These are phyloP conservation scores for Raffaelea ambrosiae DNA, from an alignment of 2,329 filamentous ascomycete genomes.

Conservation along the genomic window DNA sequence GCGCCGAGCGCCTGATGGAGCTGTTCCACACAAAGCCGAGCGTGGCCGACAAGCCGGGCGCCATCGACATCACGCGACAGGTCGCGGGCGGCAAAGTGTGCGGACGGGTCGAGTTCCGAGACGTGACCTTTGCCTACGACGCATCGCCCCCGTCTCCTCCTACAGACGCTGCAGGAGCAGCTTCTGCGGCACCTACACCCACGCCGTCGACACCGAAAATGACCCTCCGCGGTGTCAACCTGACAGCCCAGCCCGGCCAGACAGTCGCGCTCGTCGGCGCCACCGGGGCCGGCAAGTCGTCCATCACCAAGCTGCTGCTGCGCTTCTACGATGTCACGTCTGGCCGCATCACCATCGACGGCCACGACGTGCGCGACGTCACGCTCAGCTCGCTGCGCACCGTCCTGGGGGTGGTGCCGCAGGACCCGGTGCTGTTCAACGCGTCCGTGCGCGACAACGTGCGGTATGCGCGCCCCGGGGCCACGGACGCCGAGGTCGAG, in stretches of 20 bases:
- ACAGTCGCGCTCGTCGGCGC: background rate
- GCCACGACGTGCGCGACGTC: background rate
- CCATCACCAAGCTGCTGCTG: background rate
- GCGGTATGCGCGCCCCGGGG: slow-evolving; percentile 34
- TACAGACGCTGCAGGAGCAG: too few species aligned
- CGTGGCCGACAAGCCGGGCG: background rate
- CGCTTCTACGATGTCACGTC: background rate
- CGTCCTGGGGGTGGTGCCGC: slow-evolving; percentile 31
- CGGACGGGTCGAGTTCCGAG: background rate
- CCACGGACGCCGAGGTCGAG: slow-evolving; percentile 29
- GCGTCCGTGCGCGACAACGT: slow-evolving; percentile 45
- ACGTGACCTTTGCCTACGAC: background rate
- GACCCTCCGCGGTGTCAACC: background rate
- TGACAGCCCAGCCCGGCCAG: background rate
- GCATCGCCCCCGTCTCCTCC: background rate
- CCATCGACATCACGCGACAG: background rate
- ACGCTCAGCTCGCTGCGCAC: background rate
- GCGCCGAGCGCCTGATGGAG: background rate
- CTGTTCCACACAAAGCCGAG: background rate
- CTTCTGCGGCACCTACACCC: too few species aligned
- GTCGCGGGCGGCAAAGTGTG: background rate
- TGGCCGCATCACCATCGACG: background rate
- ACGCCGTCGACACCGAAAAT: too few species aligned
- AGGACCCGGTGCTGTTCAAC: slow-evolving; percentile 36
- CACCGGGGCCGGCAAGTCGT: background rate